Conservation (phyloP, 2,329 filamentous ascomycete genomes). For the Apiospora marii region DNA sequence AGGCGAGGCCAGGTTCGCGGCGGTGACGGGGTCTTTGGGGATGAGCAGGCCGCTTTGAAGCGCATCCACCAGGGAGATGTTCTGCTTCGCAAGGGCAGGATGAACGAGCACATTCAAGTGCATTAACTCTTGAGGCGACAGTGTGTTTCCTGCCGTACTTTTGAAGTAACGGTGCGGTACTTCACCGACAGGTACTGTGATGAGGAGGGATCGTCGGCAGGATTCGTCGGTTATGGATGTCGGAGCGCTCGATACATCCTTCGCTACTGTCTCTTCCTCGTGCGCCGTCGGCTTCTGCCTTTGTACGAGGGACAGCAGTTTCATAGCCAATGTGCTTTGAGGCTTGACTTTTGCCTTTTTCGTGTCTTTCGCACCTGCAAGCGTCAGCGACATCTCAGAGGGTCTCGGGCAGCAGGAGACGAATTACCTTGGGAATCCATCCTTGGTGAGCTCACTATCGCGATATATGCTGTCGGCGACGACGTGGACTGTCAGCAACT, state of each 20-base stretch:
- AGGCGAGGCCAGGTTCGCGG: not conserved
- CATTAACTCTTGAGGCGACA: not conserved
- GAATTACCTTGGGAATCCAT: not conserved
- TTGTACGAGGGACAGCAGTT: not conserved
- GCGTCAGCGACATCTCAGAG: not conserved
- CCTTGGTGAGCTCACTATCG: no score
- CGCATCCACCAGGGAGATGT: not conserved
- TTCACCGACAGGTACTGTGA: slow-evolving; percentile 7
- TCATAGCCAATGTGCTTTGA: not conserved
- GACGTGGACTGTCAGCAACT: not conserved
- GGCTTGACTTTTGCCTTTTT: not conserved
- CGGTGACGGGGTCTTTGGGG: not conserved
- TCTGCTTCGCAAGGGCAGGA: not conserved
- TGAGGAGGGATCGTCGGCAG: not conserved
- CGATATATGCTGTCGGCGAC: not conserved
- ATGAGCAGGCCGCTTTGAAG: slow-evolving; percentile 8
- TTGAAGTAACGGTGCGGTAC: not conserved
- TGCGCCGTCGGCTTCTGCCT: not conserved
- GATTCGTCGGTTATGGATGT: not conserved
- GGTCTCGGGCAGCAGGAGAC: not conserved
- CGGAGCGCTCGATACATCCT: not conserved
- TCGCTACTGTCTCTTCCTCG: not conserved
- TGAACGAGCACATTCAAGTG: slow-evolving; percentile 1
- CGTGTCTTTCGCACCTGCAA: not conserved
- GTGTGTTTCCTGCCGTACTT: not conserved